Conservation (phyloP, 805 yeast genomes). For the Brettanomyces nanus region DNA sequence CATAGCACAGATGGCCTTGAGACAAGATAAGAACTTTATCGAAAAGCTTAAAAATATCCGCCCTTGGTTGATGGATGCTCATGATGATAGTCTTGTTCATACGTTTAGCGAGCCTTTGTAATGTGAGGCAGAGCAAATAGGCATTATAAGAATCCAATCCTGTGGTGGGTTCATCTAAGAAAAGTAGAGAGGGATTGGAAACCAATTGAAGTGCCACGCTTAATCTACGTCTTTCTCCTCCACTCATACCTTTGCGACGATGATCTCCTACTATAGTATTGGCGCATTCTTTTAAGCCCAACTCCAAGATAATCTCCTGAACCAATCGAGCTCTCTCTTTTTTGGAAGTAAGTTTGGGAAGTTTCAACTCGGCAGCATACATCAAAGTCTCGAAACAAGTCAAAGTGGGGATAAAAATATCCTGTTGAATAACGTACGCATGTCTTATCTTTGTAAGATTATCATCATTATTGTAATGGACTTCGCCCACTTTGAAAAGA, state of each 20-base stretch:
- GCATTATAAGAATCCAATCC: slow-evolving; percentile 81
- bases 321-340: slow-evolving; percentile 42
- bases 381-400: slow-evolving; percentile 64
- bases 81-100: slow-evolving; percentile 63
- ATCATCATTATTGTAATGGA: slow-evolving; percentile 32
- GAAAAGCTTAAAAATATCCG: slow-evolving; percentile 62
- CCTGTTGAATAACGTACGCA: slow-evolving; percentile 74
- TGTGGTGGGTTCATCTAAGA: slow-evolving; percentile 84
- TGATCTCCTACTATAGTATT: slow-evolving; percentile 47
- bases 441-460: slow-evolving; percentile 25
- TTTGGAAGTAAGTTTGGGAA: slow-evolving; percentile 39
- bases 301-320: slow-evolving; percentile 48
- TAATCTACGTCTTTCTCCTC: slow-evolving; percentile 76
- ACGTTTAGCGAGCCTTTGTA: slow-evolving; percentile 45
- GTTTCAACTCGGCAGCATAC: slow-evolving; percentile 63
- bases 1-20: slow-evolving; percentile 44
- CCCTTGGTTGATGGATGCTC: slow-evolving; percentile 79
- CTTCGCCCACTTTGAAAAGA: slow-evolving; percentile 28
- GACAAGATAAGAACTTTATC: slow-evolving; percentile 64
- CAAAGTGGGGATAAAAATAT: slow-evolving; percentile 59
- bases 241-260: slow-evolving; percentile 54
- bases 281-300: slow-evolving; percentile 59
- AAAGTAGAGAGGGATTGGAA: slow-evolving; percentile 66
- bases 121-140: slow-evolving; percentile 48
- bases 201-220: slow-evolving; percentile 73